Evolutionary conservation across 805 yeast genomes (phyloP).

Genomic region (Pichia paraexigua): DNA sequence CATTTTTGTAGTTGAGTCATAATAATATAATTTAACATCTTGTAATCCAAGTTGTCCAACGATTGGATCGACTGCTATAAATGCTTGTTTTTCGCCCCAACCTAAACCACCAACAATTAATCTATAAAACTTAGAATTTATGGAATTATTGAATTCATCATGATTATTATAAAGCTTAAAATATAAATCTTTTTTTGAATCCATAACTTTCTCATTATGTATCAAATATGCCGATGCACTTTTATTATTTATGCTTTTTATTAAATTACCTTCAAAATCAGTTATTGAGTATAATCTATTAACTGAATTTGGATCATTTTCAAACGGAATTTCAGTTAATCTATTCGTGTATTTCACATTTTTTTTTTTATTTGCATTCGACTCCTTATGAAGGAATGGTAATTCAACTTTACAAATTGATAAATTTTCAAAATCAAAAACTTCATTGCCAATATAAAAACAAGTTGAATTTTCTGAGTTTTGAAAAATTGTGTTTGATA

Average conservation of each 20-base stretch:
- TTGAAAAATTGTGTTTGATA: constrained; percentile 24
- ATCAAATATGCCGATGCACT: constrained; percentile 55
- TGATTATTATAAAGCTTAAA: constrained; percentile 13
- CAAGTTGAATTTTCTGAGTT: constrained; percentile 21
- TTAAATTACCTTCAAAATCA: constrained; percentile 45
- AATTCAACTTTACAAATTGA: background rate
- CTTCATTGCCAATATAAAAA: constrained; percentile 14
- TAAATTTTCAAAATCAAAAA: constrained; percentile 1
- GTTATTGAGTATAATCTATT: constrained; percentile 35
- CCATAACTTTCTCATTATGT: constrained; percentile 30
- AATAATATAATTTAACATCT: constrained; percentile 16
- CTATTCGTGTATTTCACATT: constrained; percentile 4
- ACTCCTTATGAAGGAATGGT: background rate
- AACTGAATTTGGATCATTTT: constrained; percentile 5
- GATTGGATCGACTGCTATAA: constrained; percentile 57
- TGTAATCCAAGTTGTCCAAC: constrained; percentile 29
- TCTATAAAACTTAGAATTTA: constrained; percentile 31
- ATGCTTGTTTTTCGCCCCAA: constrained; percentile 64
- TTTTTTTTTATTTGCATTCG: background rate
- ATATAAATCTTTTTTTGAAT: constrained; percentile 18
- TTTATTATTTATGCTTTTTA: constrained; percentile 44
- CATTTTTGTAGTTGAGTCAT: background rate
- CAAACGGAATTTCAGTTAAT: constrained; percentile 12
- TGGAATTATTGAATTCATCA: background rate
- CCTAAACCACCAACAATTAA: constrained; percentile 72